Evolutionary conservation across 2,329 filamentous ascomycete genomes (phyloP).

Genomic region (Arthrobotrys sphaeroides): DNA sequence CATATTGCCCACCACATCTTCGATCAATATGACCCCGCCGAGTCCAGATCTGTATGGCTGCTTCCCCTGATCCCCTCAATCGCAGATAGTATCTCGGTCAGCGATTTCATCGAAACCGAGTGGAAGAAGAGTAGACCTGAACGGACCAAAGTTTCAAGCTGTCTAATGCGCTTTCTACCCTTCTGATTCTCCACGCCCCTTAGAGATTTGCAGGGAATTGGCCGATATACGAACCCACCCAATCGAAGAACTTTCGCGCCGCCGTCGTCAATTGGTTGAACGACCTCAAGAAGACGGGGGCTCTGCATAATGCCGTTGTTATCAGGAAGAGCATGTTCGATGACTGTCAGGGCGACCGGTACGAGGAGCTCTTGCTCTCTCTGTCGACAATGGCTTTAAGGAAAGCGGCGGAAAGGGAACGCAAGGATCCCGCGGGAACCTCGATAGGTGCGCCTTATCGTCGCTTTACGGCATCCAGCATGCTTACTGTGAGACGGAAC

Average conservation of each 20-base stretch:
- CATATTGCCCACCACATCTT: conserved; percentile 93
- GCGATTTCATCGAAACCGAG: not conserved
- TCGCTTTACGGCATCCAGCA: not conserved
- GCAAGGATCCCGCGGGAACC: conserved; percentile 50
- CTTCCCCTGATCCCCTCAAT: conserved; percentile 34
- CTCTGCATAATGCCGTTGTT: conserved; percentile 72
- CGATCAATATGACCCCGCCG: conserved; percentile 79
- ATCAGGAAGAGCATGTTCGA: conserved; percentile 95
- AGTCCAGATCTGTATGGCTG: conserved; percentile 73
- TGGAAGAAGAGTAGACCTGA: too few relatives aligned
- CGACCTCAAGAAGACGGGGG: conserved; percentile 85
- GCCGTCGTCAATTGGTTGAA: conserved; percentile 83
- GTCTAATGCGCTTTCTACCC: conserved; percentile 11
- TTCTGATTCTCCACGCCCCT: conserved; percentile 25
- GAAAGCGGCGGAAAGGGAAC: conserved; percentile 55
- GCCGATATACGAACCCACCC: conserved; percentile 85
- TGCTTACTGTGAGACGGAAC: not conserved
- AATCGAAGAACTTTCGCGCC: conserved; percentile 88
- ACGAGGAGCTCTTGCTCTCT: conserved; percentile 83
- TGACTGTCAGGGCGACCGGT: conserved; percentile 89
- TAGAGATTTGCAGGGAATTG: conserved; percentile 93
- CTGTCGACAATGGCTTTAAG: conserved; percentile 83
- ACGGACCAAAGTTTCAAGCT: too few relatives aligned
- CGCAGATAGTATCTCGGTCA: not conserved
- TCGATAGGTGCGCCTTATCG: conserved; percentile 35